Base-by-base conservation (phyloP, 306 rosid species). In the Sicyos baderoa region DNA sequence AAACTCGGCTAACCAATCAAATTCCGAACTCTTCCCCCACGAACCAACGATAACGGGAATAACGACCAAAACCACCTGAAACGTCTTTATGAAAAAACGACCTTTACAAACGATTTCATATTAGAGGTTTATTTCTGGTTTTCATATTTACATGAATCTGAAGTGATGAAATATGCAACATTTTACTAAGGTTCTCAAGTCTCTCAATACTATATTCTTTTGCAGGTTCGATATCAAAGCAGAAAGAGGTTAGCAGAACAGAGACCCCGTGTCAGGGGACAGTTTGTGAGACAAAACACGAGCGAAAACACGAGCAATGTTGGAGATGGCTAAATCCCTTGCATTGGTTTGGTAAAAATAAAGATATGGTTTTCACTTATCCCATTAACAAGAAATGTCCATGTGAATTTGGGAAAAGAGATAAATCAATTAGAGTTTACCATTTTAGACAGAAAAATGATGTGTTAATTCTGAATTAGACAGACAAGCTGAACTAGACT, bases 221-320 rank as follows among this genome's bases (percentile, higher is more conserved):
- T 74, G 50, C 74, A 91, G 96, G 87, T 88, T 66, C 86, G 88
- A 27, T 86, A 91, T 56, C 88, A 88, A 67, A 85, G 88, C 83
- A 76, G 96, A 76, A 81, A 91, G 84, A 82, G 55, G 69, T 77
- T 82, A 55, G 94, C 94, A 7, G 96, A 88, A 69, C 93, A 88
- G 55, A 79, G 91, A 16, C 96, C 94, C 37, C 86, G 88, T 9
- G 77, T 82, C 16, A 82, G 84, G 19, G 91, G 91, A 55, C 91
- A 88, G 80, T 91, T 88, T 79, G 83, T 86, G 76, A 81, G 87
- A 63, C 86, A 81, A 66, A 65, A 87, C 10, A 52, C 79, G 13
- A 82, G 77, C 15, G 86, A 82, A 64, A 81, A 68, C 74, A 47
- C 86, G 9, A 82, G 80, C 76, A 84, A 75, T 47, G 79, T 79